Conservation (phyloP, 2,329 filamentous ascomycete genomes). For the Xylaria sp. region DNA sequence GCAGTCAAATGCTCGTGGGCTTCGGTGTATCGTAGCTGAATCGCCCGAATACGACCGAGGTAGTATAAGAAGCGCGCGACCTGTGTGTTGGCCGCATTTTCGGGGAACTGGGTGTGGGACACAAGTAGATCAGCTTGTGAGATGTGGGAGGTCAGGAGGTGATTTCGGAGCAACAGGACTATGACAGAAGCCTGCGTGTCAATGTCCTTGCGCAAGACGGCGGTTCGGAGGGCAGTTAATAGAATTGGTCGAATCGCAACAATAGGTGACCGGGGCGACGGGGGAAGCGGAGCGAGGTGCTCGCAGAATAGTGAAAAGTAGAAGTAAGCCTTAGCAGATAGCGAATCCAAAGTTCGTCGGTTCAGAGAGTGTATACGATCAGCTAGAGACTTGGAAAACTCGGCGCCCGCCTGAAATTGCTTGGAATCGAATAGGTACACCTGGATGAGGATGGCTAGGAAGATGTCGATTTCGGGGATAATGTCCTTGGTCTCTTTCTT, state of each 20-base stretch:
- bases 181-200: conserved; percentile 98
- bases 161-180: conserved; percentile 93
- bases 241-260: conserved; percentile 87
- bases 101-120: conserved; percentile 93
- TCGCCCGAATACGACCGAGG: conserved; percentile 92
- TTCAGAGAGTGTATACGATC: conserved; percentile 90
- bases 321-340: conserved; percentile 96
- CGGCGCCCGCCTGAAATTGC: conserved; percentile 80
- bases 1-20: conserved; percentile 94
- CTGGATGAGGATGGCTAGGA: conserved; percentile 86
- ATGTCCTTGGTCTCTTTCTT: conserved; percentile 79
- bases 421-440: conserved; percentile 90
- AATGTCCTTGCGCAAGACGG: conserved; percentile 95
- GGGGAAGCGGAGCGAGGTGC: conserved; percentile 85
- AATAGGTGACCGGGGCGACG: conserved; percentile 87
- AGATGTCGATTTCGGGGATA: conserved; percentile 88
- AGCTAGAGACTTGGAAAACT: conserved; percentile 85
- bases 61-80: conserved; percentile 98
- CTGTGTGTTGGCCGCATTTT: conserved; percentile 96
- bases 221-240: conserved; percentile 88
- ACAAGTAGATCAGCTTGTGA: conserved; percentile 95
- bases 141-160: conserved; percentile 95
- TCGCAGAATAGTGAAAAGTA: conserved; percentile 98
- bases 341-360: conserved; percentile 90
- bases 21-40: conserved; percentile 96